Evolutionary conservation across 2,329 filamentous ascomycete species (phyloP), one percentile per base, ranked within the genome.

Genomic region (Cladophialophora exuberans): DNA sequence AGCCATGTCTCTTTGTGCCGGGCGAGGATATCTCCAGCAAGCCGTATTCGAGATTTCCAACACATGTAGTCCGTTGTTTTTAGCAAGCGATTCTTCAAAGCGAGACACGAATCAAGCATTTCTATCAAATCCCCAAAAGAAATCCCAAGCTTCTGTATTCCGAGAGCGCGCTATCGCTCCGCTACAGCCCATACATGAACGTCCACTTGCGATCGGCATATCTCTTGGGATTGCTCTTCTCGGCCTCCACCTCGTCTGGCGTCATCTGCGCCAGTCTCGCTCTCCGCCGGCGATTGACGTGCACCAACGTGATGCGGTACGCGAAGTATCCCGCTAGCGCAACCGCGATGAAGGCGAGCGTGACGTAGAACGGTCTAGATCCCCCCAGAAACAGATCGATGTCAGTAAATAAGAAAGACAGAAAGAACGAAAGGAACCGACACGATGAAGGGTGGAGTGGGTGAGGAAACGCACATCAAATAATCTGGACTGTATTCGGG

Each of bases 401-500:
- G 6, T 35, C 17, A 13, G 35, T 18, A 15, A 39, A 20, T 10
- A 9, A 4, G 35, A 39, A 4, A 11, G 17, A 39, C 17, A 36
- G 33, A 3, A 11, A 33, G 31, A 38, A 17, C 3, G 15, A 4
- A 10, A 9, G 13, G 28, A 31, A 31, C 13, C 13, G 15, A 17
- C 6, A 15, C n/a, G n/a, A n/a, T n/a, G n/a, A n/a, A n/a, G n/a
- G n/a, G n/a, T n/a, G n/a, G n/a, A n/a, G n/a, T n/a, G 6, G 22
- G 4, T 7, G 6, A 18, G 6, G 31, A 2, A 9, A 50, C 55
- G 46, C n/a, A 58, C 55, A 60, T 48, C 20, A 59, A 52, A 58
- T 72, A 73, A 17, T 52, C 56, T 1, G 70, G 70, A 13, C 62
- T 66, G 49, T 70, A 71, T 51, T 65, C 56, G 6, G 64, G 56